These are phyloP conservation scores for Trypanosoma melophagium DNA, from an alignment of 208 protist species.

Conservation along the genomic window DNA sequence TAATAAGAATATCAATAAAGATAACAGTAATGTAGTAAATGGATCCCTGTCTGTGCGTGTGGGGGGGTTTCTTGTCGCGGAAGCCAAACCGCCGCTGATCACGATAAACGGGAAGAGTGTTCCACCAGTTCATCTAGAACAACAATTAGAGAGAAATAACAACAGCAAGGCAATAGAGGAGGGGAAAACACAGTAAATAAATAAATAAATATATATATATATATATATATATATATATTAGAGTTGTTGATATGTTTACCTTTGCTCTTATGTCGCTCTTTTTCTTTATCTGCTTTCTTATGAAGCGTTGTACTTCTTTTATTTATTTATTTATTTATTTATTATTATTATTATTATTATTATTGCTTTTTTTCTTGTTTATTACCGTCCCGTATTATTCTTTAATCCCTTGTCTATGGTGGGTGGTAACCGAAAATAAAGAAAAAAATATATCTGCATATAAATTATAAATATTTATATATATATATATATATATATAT, in stretches of 20 bases:
- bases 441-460: not conserved
- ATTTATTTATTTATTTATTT: not conserved
- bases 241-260: conserved; percentile 1
- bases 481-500: not conserved
- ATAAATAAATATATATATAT: conserved; percentile 1
- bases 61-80: conserved; percentile 21
- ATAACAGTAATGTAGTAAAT: not conserved
- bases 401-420: not conserved
- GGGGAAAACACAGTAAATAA: not conserved
- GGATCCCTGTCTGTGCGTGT: conserved; percentile 27
- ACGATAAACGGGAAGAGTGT: conserved; percentile 14
- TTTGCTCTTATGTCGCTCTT: conserved; percentile 7
- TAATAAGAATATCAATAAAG: not conserved
- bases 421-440: not conserved
- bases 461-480: not conserved
- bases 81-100: conserved; percentile 17
- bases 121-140: not conserved
- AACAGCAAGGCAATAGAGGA: not conserved
- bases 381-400: not conserved
- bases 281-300: not conserved
- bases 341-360: conserved; percentile 4
- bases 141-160: no score
- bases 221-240: conserved; percentile 8
- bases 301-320: not conserved
- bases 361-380: conserved; percentile 7